phyloP scores from a whole-genome alignment of 148 eudicot genomes.

The Rhododendron ovatum region DNA sequence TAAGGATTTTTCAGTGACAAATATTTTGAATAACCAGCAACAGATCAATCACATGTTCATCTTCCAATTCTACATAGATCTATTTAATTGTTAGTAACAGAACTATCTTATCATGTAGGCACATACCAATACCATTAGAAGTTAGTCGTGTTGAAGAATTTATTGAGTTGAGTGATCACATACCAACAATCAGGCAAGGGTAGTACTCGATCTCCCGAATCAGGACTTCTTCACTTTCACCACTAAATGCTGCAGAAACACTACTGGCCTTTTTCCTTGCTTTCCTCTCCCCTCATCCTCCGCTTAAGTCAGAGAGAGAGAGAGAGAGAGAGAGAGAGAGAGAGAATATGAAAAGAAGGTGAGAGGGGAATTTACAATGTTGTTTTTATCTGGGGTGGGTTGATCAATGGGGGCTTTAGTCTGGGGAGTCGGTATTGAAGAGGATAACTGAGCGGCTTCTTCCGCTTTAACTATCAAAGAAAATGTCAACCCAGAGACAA shows the following conservation, averaged over 20 bases:
- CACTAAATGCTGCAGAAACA: background rate
- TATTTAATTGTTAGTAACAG: too few relatives aligned
- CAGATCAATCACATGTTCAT: too few relatives aligned
- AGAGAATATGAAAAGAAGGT: background rate
- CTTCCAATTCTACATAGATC: too few relatives aligned
- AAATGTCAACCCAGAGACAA: too few relatives aligned
- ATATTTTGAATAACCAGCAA: too few relatives aligned
- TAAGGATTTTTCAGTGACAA: too few relatives aligned
- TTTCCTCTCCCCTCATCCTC: background rate
- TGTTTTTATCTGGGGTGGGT: too few relatives aligned
- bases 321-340: background rate
- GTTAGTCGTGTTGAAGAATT: background rate
- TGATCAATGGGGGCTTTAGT: too few relatives aligned
- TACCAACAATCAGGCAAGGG: background rate
- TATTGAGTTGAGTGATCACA: background rate
- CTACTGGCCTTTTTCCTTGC: background rate
- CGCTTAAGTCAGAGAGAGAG: background rate
- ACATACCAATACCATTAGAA: too few relatives aligned
- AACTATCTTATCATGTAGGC: too few relatives aligned
- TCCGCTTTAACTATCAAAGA: background rate
- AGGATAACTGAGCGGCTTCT: background rate
- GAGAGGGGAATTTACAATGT: background rate
- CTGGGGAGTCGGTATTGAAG: background rate
- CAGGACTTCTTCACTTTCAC: background rate
- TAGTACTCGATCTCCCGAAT: background rate